A percentile compares a stretch with the other conserved stretches of the same genome.
These are phyloP conservation scores for Monosporascus ibericus DNA, from an alignment of 2,329 filamentous ascomycete species.

Conservation along the genomic window DNA sequence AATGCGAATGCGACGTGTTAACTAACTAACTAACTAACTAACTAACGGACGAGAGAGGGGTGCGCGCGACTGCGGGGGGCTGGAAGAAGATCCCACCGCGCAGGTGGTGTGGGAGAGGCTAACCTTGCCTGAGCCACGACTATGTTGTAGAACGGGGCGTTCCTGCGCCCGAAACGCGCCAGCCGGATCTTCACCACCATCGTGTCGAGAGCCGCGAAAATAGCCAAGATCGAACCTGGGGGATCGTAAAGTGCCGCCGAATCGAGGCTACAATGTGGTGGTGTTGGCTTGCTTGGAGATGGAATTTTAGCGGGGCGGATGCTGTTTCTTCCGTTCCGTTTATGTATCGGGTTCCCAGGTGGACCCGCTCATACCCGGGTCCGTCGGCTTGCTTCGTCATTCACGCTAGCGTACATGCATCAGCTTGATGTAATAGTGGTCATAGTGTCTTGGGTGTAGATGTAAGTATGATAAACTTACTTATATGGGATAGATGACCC, in stretches of 20 bases:
- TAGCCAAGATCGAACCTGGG: neutral
- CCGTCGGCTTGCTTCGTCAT: conserved; percentile 5
- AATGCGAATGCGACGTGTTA: neutral
- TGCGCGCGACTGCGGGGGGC: too few relatives aligned
- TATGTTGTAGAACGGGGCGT: conserved; percentile 95
- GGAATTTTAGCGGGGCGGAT: conserved; percentile 28
- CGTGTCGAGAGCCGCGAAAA: neutral
- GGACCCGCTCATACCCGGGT: conserved; percentile 5
- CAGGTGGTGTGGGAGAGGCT: conserved; percentile 14
- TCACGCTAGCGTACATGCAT: neutral
- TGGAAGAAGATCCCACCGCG: too few relatives aligned
- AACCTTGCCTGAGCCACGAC: conserved; percentile 90
- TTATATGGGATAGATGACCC: conserved; percentile 3
- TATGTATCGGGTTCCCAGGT: conserved; percentile 3
- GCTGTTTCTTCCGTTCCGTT: conserved; percentile 30
- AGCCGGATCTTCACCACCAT: conserved; percentile 96
- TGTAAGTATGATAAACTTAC: conserved; percentile 17
- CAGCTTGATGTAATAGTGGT: neutral
- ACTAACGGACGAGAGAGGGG: too few relatives aligned
- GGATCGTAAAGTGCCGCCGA: too few relatives aligned
- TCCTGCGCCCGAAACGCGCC: conserved; percentile 84
- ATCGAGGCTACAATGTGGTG: neutral
- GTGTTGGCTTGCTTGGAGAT: too few relatives aligned
- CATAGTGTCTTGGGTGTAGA: conserved; percentile 9
- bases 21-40: too few relatives aligned